phyloP scores from a whole-genome alignment of 2,329 filamentous ascomycete genomes.

The Cordyceps cateniannulata region DNA sequence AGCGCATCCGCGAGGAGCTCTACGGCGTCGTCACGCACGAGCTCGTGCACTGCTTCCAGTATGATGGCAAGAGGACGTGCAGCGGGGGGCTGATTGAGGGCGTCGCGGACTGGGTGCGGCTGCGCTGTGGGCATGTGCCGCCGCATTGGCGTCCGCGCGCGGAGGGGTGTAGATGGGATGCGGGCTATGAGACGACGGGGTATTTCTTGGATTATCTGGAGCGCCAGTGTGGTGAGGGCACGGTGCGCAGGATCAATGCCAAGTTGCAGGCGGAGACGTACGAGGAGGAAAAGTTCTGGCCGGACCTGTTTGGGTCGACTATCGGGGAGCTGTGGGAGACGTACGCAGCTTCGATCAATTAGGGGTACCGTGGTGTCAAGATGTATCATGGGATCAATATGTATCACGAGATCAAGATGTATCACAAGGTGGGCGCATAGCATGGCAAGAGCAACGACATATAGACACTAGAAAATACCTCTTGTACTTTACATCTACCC shows the following conservation, averaged over 20 bases:
- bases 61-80: slow-evolving; percentile 55
- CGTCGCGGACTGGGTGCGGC: slow-evolving; percentile 85
- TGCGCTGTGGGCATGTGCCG: slow-evolving; percentile 65
- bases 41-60: slow-evolving; percentile 91
- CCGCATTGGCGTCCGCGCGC: slow-evolving; percentile 71
- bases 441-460: no score
- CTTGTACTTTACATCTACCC: slow-evolving; percentile 16
- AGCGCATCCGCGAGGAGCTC: slow-evolving; percentile 55
- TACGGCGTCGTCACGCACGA: slow-evolving; percentile 83
- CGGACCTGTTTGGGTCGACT: slow-evolving; percentile 55
- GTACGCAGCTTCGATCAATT: slow-evolving; percentile 43
- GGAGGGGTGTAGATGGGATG: slow-evolving; percentile 63
- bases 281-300: slow-evolving; percentile 61
- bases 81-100: slow-evolving; percentile 82
- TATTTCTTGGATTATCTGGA: slow-evolving; percentile 90
- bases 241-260: slow-evolving; percentile 60
- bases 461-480: no score
- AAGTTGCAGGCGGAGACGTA: slow-evolving; percentile 58
- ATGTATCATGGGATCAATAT: not conserved
- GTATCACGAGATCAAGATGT: no score
- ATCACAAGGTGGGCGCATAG: no score
- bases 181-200: slow-evolving; percentile 82
- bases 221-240: slow-evolving; percentile 51
- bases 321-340: slow-evolving; percentile 69
- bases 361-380: not conserved